These are phyloP conservation scores for Thalassiosira livingstoniorum DNA, from an alignment of 352 stramenopile genomes.

Conservation along the genomic window DNA sequence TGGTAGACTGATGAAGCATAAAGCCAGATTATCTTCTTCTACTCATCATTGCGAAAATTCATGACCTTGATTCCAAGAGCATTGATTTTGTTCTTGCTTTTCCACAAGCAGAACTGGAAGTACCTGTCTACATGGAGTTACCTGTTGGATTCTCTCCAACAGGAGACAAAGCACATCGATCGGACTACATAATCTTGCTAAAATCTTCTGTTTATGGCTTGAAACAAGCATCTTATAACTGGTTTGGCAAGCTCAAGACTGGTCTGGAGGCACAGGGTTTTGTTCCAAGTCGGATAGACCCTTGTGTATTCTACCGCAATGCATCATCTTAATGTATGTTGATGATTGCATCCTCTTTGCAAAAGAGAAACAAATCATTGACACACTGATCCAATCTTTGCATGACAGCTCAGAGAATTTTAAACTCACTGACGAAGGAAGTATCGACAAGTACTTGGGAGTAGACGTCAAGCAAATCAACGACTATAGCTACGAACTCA, in stretches of 20 bases:
- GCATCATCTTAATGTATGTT: slow-evolving; percentile 8
- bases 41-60: too few species aligned
- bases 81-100: too few species aligned
- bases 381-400: not conserved
- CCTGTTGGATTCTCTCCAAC: too few species aligned
- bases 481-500: not conserved
- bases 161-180: too few species aligned
- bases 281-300: not conserved
- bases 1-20: not conserved
- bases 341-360: not conserved
- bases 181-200: not conserved
- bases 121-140: too few species aligned
- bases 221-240: not conserved
- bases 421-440: not conserved
- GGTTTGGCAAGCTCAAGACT: not conserved
- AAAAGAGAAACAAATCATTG: not conserved
- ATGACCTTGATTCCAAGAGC: too few species aligned
- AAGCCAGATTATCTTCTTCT: too few species aligned
- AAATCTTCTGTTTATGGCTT: not conserved
- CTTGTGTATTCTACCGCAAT: not conserved
- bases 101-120: too few species aligned
- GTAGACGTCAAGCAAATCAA: slow-evolving; percentile 41
- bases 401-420: not conserved
- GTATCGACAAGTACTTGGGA: slow-evolving; percentile 37
- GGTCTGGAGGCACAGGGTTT: not conserved